Evolutionary conservation across 371 early-diverging fungal genomes (phyloP), one percentile per base, ranked within the genome.

Genomic region (Apophysomyces trapeziformis): DNA sequence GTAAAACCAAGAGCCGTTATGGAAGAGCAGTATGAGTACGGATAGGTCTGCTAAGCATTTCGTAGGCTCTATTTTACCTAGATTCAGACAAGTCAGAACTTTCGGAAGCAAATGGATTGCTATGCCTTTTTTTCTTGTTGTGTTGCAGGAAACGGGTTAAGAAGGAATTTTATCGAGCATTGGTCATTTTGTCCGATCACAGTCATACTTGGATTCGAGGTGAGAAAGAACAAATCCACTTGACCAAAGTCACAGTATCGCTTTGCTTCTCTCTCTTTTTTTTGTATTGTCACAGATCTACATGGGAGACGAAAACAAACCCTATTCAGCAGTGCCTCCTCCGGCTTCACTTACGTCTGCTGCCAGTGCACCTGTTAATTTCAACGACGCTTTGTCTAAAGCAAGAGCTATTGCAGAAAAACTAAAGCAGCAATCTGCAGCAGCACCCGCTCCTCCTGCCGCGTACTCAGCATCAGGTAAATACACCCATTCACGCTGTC

Each of bases 371-470:
- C 74, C 76, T 50, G 79, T 85, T 38, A 85, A 90, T 67, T 90
- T 91, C 64, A 81, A 82, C 36, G 87, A 85, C 62, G 94, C 93
- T 0, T 67, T 95, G 43, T 90, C 91, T 43, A 91, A 90, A 74
- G 95, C 93, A 26, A 90, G 89, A 73, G 94, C 93, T 13, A 90
- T 94, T 61, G 95, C 95, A 39, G 93, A 92, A 41, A 89, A 89
- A 70, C 79, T 93, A n/a, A 85, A 83, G 45, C 78, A 78, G 57
- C 75, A 77, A 60, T 68, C 75, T 16, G 69, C 68, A 16, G 72
- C 76, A n/a, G 68, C 71, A 38, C 65, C 79, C 36, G 63, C 77
- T 9, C 62, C 72, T 32, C 61, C 70, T 21, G 36, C 63, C 5
- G 44, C 57, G 58, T 61, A 43, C 66, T 58, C 72, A 72, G 57